phyloP scores from a whole-genome alignment of 176 grass and related monocot genomes.

The Raddia guianensis region DNA sequence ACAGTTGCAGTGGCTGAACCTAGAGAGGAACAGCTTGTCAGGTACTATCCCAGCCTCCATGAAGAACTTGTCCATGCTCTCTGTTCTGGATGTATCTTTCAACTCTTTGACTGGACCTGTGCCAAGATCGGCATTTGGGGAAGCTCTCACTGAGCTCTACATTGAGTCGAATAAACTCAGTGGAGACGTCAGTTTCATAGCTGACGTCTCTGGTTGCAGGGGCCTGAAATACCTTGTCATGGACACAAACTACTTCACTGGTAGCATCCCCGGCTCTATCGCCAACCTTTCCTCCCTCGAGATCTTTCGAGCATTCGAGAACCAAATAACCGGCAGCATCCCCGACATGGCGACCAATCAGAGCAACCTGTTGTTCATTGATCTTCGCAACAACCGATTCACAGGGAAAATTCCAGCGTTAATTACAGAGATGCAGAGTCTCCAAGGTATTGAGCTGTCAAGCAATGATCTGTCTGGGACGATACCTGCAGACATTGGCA shows the following conservation, averaged over 20 bases:
- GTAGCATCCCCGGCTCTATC: slow-evolving; percentile 32
- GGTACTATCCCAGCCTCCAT: slow-evolving; percentile 36
- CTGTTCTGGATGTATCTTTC: slow-evolving; percentile 19
- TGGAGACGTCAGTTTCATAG: slow-evolving; percentile 28
- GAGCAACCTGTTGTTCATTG: neutral
- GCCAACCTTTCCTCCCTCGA: slow-evolving; percentile 34
- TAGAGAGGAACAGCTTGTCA: slow-evolving; percentile 38
- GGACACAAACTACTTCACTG: slow-evolving; percentile 27
- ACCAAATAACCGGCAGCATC: slow-evolving; percentile 32
- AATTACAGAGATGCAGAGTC: neutral
- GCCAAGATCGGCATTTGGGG: slow-evolving; percentile 24
- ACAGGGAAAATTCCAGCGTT: slow-evolving; percentile 10
- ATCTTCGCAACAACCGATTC: slow-evolving; percentile 43
- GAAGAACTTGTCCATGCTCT: slow-evolving; percentile 41
- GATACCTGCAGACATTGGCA: slow-evolving; percentile 34
- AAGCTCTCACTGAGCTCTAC: slow-evolving; percentile 36
- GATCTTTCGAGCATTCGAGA: slow-evolving; percentile 37
- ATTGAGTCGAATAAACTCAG: slow-evolving; percentile 6
- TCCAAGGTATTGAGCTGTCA: slow-evolving; percentile 7
- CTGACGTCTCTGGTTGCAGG: slow-evolving; percentile 30
- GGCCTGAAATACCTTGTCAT: slow-evolving; percentile 41
- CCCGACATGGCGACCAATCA: neutral
- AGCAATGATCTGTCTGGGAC: slow-evolving; percentile 36
- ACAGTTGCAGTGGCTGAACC: slow-evolving; percentile 34
- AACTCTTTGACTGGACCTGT: slow-evolving; percentile 18